Percentiles rank a stretch among this genome's conserved stretches.
These are phyloP conservation scores for Globisporangium ultimum DNA, from an alignment of 352 stramenopile genomes.

Conservation along the genomic window DNA sequence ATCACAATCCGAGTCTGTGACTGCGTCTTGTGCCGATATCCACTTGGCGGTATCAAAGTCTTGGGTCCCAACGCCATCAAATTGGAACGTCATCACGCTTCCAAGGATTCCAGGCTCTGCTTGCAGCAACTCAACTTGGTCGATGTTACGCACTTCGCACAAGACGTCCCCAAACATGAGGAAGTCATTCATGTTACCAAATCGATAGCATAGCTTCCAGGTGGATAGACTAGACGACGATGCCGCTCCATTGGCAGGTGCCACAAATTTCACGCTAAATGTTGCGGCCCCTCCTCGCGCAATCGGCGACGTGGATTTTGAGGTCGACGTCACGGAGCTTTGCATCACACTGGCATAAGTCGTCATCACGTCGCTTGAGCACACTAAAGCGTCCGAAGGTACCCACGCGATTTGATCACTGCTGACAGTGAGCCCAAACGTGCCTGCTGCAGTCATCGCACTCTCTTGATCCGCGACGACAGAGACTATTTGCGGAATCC, in stretches of 20 bases:
- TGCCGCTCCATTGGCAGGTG: slow-evolving; percentile 15
- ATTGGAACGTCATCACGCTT: slow-evolving; percentile 53
- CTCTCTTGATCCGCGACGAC: slow-evolving; percentile 50
- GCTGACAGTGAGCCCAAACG: slow-evolving; percentile 60
- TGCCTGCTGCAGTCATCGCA: slow-evolving; percentile 36
- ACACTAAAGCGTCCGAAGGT: slow-evolving; percentile 36
- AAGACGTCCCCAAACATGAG: slow-evolving; percentile 67
- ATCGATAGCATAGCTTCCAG: slow-evolving; percentile 74
- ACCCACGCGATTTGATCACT: slow-evolving; percentile 61
- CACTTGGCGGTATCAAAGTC: slow-evolving; percentile 68
- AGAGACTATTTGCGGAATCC: slow-evolving; percentile 35
- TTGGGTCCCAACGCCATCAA: slow-evolving; percentile 47
- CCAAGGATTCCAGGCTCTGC: slow-evolving; percentile 26
- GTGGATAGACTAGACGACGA: slow-evolving; percentile 24
- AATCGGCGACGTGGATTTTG: slow-evolving; percentile 26
- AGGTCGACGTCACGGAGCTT: slow-evolving; percentile 25
- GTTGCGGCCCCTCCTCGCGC: slow-evolving; percentile 30
- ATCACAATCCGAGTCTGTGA: slow-evolving; percentile 36
- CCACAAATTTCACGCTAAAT: slow-evolving; percentile 39
- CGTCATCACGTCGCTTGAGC: slow-evolving; percentile 23
- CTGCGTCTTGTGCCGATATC: slow-evolving; percentile 24
- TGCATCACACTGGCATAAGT: slow-evolving; percentile 39
- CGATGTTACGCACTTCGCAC: slow-evolving; percentile 52
- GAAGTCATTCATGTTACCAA: slow-evolving; percentile 43
- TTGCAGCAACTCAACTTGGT: slow-evolving; percentile 32